Conservation (phyloP, 495 filamentous ascomycete species). For the Penicillium antarcticum region DNA sequence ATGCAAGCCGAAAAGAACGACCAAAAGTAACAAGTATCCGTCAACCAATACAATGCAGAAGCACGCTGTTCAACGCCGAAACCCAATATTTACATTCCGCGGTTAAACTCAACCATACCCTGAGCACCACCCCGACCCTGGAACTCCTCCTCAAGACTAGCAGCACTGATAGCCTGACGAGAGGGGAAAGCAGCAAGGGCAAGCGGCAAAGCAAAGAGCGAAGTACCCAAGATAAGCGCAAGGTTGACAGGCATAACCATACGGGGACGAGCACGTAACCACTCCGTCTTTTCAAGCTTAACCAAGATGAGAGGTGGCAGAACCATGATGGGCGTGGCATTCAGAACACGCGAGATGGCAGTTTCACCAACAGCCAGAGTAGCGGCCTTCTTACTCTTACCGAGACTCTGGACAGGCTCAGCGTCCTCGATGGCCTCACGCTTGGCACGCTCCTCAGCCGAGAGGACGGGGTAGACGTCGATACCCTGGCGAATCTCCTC, state of each 20-base stretch:
- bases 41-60: neutral
- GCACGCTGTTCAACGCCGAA: slow-evolving; percentile 8
- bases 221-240: slow-evolving; percentile 75
- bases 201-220: slow-evolving; percentile 73
- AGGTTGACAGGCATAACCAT: slow-evolving; percentile 77
- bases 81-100: slow-evolving; percentile 63
- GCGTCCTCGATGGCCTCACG: slow-evolving; percentile 49
- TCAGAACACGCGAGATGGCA: slow-evolving; percentile 81
- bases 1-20: neutral
- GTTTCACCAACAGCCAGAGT: slow-evolving; percentile 88
- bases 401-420: slow-evolving; percentile 60
- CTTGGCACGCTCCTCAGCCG: slow-evolving; percentile 33
- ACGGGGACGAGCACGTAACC: slow-evolving; percentile 69
- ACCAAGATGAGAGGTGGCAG: slow-evolving; percentile 82
- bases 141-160: slow-evolving; percentile 78
- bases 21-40: neutral
- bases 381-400: slow-evolving; percentile 84
- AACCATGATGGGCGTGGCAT: slow-evolving; percentile 96
- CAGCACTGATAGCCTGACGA: slow-evolving; percentile 71
- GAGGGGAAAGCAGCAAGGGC: slow-evolving; percentile 88
- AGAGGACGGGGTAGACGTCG: slow-evolving; percentile 81
- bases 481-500: slow-evolving; percentile 93
- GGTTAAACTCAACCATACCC: slow-evolving; percentile 84
- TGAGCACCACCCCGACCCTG: slow-evolving; percentile 67
- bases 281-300: slow-evolving; percentile 70